Percentiles rank a stretch among this genome's conserved stretches.
phyloP scores from a whole-genome alignment of 257 asterid genomes.

The Nicotiana knightiana region DNA sequence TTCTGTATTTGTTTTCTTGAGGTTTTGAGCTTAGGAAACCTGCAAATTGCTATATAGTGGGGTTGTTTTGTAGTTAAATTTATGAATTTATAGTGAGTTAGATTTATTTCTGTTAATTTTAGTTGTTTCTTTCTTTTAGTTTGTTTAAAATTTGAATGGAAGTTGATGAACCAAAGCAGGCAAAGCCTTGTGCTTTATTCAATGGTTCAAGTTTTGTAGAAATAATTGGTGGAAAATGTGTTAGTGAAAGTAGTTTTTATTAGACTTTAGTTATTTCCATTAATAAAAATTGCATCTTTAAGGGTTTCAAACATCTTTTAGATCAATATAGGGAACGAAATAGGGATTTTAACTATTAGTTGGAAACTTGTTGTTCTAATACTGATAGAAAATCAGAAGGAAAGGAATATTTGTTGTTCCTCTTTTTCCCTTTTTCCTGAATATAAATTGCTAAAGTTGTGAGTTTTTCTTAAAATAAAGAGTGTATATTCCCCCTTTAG shows the following conservation, averaged over 20 bases:
- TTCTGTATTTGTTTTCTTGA: background rate
- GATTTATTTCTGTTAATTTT: background rate
- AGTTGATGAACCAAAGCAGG: background rate
- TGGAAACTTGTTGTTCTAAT: background rate
- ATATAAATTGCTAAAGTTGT: background rate
- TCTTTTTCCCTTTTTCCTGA: background rate
- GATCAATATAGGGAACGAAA: background rate
- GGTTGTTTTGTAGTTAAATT: background rate
- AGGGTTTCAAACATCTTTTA: background rate
- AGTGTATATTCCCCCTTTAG: background rate
- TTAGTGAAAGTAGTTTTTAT: background rate
- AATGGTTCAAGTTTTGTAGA: background rate
- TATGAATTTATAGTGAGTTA: background rate
- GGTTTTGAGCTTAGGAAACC: background rate
- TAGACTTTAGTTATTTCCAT: background rate
- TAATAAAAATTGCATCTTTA: background rate
- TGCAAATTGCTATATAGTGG: background rate
- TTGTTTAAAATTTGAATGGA: background rate
- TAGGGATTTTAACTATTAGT: background rate
- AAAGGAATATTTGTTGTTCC: background rate
- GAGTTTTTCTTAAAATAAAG: background rate
- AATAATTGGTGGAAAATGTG: background rate
- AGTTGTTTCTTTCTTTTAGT: background rate
- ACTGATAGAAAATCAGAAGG: background rate
- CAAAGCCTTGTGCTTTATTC: background rate